Evolutionary conservation across 495 filamentous ascomycete genomes (phyloP).

Genomic region (Neurospora sp.): DNA sequence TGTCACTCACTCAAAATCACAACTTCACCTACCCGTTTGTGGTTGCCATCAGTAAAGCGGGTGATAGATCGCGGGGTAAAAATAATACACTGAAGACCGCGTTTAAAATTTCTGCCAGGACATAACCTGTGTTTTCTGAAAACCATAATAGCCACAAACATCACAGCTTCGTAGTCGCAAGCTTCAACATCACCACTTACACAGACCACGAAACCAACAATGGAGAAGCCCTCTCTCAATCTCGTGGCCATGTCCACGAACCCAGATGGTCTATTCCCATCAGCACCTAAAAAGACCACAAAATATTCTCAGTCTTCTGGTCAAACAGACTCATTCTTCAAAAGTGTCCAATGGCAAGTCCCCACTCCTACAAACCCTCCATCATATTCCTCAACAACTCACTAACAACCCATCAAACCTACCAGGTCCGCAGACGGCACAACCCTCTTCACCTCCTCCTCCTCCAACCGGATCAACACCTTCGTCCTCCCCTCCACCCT

Average conservation of each 20-base stretch:
- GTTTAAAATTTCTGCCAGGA: not conserved
- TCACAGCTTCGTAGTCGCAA: not conserved
- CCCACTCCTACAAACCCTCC: not conserved
- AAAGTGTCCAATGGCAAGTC: slow-evolving; percentile 24
- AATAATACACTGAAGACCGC: not conserved
- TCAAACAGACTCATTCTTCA: slow-evolving; percentile 21
- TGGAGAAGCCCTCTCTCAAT: slow-evolving; percentile 15
- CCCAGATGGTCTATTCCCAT: slow-evolving; percentile 9
- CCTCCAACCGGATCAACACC: slow-evolving; percentile 55
- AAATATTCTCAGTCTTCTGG: not conserved
- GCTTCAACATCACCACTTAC: not conserved
- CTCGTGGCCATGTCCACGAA: slow-evolving; percentile 11
- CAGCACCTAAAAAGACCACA: not conserved
- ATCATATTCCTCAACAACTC: not conserved
- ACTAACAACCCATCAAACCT: slow-evolving; percentile 1
- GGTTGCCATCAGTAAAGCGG: not conserved
- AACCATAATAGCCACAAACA: not conserved
- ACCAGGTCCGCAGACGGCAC: slow-evolving; percentile 69
- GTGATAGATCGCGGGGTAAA: not conserved
- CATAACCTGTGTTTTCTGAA: too few relatives aligned
- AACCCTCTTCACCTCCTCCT: slow-evolving; percentile 62
- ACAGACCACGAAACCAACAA: not conserved
- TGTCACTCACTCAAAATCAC: not conserved
- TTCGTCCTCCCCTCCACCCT: slow-evolving; percentile 68
- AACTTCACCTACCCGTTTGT: not conserved